These are phyloP conservation scores for Fusarium sp. DNA, from an alignment of 2,329 filamentous ascomycete genomes.

Conservation along the genomic window DNA sequence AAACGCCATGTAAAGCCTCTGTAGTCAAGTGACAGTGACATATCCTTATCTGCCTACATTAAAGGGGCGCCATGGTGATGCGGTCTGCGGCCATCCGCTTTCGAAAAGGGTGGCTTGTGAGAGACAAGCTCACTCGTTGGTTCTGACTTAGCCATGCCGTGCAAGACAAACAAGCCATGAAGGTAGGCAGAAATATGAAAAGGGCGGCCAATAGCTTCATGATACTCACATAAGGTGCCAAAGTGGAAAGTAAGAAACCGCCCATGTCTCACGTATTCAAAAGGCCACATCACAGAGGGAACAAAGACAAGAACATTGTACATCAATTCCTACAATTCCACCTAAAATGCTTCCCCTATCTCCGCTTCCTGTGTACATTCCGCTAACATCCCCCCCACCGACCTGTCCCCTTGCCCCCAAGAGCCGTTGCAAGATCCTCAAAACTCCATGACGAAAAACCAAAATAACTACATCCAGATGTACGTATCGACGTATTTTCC, in stretches of 20 bases:
- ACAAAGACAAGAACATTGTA: conserved; percentile 31
- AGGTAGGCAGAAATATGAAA: neutral
- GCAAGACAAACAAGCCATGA: neutral
- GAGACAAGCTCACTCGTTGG: neutral
- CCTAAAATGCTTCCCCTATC: conserved; percentile 5
- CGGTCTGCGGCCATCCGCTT: neutral
- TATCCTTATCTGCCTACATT: neutral
- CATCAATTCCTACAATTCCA: conserved; percentile 44
- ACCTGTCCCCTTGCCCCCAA: conserved; percentile 29
- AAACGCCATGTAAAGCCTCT: neutral
- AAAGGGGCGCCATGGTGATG: neutral
- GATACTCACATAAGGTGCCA: neutral
- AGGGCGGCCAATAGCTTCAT: neutral
- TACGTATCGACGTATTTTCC: conserved; percentile 31
- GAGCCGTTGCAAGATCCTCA: conserved; percentile 45
- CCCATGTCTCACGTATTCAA: neutral
- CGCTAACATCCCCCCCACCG: conserved; percentile 31
- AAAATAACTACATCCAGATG: conserved; percentile 53
- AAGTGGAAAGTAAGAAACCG: neutral
- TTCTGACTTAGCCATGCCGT: neutral
- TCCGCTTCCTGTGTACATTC: conserved; percentile 35
- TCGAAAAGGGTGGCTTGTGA: neutral
- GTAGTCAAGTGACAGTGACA: neutral
- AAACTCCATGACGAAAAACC: conserved; percentile 52
- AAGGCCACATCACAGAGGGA: neutral